Evolutionary conservation across 768 basidiomycete species (phyloP), one percentile per base, ranked within the genome.

Genomic region (Phanerodontia chrysosporium): DNA sequence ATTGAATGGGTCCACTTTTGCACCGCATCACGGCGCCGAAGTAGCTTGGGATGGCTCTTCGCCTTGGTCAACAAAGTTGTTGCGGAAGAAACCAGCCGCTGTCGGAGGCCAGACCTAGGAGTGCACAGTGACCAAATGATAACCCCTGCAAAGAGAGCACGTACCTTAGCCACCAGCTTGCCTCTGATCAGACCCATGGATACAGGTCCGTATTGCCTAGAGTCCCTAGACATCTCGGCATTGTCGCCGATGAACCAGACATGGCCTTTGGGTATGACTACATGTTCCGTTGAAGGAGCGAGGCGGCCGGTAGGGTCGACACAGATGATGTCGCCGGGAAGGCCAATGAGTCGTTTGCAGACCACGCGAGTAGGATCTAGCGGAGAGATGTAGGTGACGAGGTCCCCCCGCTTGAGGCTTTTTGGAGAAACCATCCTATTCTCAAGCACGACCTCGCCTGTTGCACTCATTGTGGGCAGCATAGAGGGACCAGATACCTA

Each of bases 211-310:
- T 97, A 97, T n/a, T 78, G 73, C 58, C 96, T 80, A 12, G 96
- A 98, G 75, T 99, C 96, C 14, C 85, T 84, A 35, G 94, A 95
- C 63, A 78, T 79, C 25, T 83, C 78, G 45, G 88, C 76, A 67
- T 98, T 99, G 74, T 99, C 96, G 24, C 96, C 97, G 51, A 77
- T 82, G 29, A 96, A 77, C 96, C 96, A 98, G 24, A 96, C 72
- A 70, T 96, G 90, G 2, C 94, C 92, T 65, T 81, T 82, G 1
- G 96, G 96, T 10, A 98, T 74, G 27, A 85, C 68, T 16, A 95
- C 80, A 66, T 93, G 90, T 60, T 89, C 89, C 16, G 78, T 79
- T 12, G 85, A 84, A 10, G 86, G 83, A 9, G 83, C 85, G 51
- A 75, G 74, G 52, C 72, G 63, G 3, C 88, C 89, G 3, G 87